These are phyloP conservation scores for Mucuna pruriens DNA, from an alignment of 306 rosid genomes.

Conservation along the genomic window DNA sequence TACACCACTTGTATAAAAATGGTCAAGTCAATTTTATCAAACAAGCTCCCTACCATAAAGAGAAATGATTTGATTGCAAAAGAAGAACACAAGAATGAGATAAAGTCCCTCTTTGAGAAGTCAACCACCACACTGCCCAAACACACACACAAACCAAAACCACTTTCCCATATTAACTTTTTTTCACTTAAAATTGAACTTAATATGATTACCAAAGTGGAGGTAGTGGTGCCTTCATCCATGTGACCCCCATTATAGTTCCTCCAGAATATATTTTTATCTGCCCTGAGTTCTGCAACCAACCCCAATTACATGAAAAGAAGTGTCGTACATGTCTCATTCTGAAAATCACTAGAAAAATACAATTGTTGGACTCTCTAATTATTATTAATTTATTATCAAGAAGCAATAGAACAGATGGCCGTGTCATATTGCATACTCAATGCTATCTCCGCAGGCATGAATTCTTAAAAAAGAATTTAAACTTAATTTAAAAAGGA, in stretches of 20 bases:
- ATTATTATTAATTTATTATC: background rate
- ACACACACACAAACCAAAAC: background rate
- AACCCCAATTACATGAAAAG: constrained; percentile 19
- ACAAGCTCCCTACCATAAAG: background rate
- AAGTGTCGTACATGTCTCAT: background rate
- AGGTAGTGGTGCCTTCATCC: constrained; percentile 71
- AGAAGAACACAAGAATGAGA: constrained; percentile 28
- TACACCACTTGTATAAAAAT: background rate
- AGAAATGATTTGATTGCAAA: constrained; percentile 16
- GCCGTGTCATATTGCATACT: too few species aligned
- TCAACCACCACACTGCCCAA: background rate
- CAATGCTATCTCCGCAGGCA: too few species aligned
- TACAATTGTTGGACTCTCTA: background rate
- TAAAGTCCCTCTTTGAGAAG: constrained; percentile 6
- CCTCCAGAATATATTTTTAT: constrained; percentile 84
- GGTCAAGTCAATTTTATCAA: constrained; percentile 12
- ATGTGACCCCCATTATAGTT: constrained; percentile 81
- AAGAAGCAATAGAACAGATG: background rate
- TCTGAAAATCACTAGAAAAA: background rate
- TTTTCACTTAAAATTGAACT: background rate
- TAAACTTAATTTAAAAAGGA: too few species aligned
- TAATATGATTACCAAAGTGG: background rate
- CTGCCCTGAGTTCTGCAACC: constrained; percentile 92
- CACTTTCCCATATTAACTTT: background rate
- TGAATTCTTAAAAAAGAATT: too few species aligned